Conservation (phyloP, 108 stramenopile genomes). For the Epipyxis sp. region DNA sequence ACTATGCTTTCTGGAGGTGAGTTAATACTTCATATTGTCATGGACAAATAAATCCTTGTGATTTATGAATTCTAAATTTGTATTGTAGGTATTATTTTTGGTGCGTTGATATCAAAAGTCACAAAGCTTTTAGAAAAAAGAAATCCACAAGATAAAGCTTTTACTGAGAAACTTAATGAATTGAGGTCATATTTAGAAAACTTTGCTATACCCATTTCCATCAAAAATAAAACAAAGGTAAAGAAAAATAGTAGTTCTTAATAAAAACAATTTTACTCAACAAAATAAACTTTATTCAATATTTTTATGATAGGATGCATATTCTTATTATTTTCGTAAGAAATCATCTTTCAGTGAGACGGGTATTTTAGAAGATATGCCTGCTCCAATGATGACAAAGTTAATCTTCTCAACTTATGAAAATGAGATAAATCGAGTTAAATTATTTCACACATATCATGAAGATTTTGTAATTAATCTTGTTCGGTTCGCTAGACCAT, state of each 20-base stretch:
- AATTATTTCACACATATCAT: background rate
- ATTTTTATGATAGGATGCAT: background rate
- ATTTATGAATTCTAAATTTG: too few relatives aligned
- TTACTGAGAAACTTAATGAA: conserved; percentile 22
- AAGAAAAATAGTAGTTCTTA: background rate
- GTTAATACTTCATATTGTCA: too few relatives aligned
- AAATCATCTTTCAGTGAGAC: background rate
- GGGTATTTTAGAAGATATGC: background rate
- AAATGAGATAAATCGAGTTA: background rate
- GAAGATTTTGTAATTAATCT: conserved; percentile 6
- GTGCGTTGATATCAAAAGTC: background rate
- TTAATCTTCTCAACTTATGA: background rate
- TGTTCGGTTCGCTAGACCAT: background rate
- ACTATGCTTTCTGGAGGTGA: conserved; percentile 16
- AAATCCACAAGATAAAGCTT: conserved; percentile 28
- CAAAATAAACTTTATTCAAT: background rate
- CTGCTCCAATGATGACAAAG: background rate
- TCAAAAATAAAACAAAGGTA: background rate
- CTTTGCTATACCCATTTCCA: background rate
- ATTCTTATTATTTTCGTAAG: background rate
- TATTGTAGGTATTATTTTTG: conserved; percentile 25
- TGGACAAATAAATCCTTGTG: too few relatives aligned
- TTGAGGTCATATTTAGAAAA: background rate
- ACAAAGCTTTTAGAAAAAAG: conserved; percentile 6
- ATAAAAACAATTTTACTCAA: too few relatives aligned